Evolutionary conservation across 805 yeast species (phyloP).

Genomic region (Schwanniomyces pseudopolymorphus): DNA sequence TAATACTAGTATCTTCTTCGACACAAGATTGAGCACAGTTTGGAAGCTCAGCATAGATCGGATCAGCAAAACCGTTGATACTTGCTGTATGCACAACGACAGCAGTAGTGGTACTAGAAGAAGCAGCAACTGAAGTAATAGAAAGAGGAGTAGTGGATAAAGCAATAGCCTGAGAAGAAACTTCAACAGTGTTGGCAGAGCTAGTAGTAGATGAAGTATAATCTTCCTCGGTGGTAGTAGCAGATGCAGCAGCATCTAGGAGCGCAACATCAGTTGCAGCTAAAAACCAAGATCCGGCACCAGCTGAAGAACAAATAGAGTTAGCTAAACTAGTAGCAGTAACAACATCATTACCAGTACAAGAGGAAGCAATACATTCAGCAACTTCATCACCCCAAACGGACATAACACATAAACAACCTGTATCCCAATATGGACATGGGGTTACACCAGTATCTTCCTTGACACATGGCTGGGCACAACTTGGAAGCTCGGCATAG

Average conservation of each 20-base stretch:
- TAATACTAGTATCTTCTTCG: slow-evolving; percentile 26
- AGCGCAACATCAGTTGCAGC: slow-evolving; percentile 22
- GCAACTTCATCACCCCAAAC: slow-evolving; percentile 32
- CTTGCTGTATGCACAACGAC: slow-evolving; percentile 33
- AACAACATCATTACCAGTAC: slow-evolving; percentile 31
- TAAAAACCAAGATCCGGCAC: slow-evolving; percentile 31
- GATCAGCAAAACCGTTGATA: slow-evolving; percentile 44
- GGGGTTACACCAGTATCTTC: slow-evolving; percentile 35
- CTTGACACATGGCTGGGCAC: slow-evolving; percentile 36
- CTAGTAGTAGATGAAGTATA: slow-evolving; percentile 10
- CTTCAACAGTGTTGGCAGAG: neutral
- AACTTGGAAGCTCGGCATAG: slow-evolving; percentile 29
- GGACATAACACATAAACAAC: slow-evolving; percentile 45
- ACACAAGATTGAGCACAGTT: slow-evolving; percentile 38
- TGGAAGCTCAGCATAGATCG: slow-evolving; percentile 30
- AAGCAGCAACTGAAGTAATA: too few species aligned
- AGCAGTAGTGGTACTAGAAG: slow-evolving; percentile 10
- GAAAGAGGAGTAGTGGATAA: too few species aligned
- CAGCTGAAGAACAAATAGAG: slow-evolving; percentile 32
- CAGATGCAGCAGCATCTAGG: slow-evolving; percentile 24
- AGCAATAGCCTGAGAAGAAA: neutral
- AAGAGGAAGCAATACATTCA: slow-evolving; percentile 37
- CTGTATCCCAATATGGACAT: slow-evolving; percentile 48
- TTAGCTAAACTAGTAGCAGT: slow-evolving; percentile 27
- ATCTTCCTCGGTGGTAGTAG: slow-evolving; percentile 7